Conservation (phyloP, 495 filamentous ascomycete species). For the Talaromyces proteolyticus region DNA sequence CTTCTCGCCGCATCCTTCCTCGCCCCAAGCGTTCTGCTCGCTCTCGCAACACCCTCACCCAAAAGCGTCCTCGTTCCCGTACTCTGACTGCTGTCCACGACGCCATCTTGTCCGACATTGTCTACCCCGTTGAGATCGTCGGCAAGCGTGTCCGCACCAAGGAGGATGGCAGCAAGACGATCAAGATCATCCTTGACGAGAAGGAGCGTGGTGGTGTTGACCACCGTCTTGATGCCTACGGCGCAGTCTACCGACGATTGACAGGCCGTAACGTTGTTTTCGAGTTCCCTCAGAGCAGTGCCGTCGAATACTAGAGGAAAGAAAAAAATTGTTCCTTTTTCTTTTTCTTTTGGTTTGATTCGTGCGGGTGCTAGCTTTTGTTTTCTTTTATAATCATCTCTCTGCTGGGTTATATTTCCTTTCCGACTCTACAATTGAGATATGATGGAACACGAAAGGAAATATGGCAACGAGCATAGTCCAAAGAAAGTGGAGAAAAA, state of each 20-base stretch:
- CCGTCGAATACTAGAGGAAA: constrained; percentile 69
- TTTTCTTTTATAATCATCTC: neutral
- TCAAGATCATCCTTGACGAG: constrained; percentile 98
- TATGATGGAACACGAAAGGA: too few species aligned
- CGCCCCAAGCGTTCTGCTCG: constrained; percentile 94
- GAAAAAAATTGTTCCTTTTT: neutral
- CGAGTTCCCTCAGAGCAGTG: constrained; percentile 87
- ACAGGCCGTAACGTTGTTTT: constrained; percentile 92
- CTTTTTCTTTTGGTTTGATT: neutral
- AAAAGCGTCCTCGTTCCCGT: constrained; percentile 96
- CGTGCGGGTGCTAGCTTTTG: neutral
- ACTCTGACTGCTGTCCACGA: constrained; percentile 98
- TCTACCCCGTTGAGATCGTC: constrained; percentile 99
- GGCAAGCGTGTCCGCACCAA: constrained; percentile 95
- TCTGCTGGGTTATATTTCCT: neutral
- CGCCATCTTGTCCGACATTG: constrained; percentile 88
- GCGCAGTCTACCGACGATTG: constrained; percentile 93
- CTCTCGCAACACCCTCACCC: constrained; percentile 86
- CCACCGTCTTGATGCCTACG: constrained; percentile 98
- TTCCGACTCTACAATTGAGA: too few species aligned
- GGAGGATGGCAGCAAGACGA: constrained; percentile 93
- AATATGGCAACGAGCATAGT: neutral
- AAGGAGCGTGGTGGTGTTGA: constrained; percentile 99
- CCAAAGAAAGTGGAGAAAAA: neutral
- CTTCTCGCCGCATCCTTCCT: constrained; percentile 96